A percentile compares a stretch with the other conserved stretches of the same genome.
phyloP scores from a whole-genome alignment of 2,329 filamentous ascomycete species.

The Exophiala aquamarina region DNA sequence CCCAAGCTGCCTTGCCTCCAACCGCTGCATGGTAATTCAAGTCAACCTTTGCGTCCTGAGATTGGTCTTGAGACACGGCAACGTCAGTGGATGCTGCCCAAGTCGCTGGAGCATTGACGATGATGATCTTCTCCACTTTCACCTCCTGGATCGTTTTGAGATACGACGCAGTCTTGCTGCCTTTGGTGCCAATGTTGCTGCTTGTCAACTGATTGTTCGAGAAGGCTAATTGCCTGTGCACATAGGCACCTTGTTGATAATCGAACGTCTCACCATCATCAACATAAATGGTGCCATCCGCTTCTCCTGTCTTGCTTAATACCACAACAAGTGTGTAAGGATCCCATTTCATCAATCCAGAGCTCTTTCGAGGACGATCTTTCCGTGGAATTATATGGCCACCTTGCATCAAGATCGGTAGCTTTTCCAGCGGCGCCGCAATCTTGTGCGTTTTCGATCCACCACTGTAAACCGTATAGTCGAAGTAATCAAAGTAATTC shows the following conservation, averaged over 20 bases:
- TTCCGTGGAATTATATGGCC: constrained; percentile 90
- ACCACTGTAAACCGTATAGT: constrained; percentile 72
- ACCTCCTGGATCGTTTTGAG: constrained; percentile 77
- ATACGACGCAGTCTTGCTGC: constrained; percentile 69
- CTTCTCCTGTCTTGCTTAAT: constrained; percentile 66
- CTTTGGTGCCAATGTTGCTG: constrained; percentile 62
- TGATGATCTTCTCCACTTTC: constrained; percentile 75
- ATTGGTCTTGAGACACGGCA: constrained; percentile 48
- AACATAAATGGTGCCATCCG: constrained; percentile 80
- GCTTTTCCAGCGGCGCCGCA: constrained; percentile 76
- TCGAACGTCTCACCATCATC: constrained; percentile 95
- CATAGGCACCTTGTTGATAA: constrained; percentile 79
- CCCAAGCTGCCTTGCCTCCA: constrained; percentile 59
- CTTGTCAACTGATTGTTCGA: constrained; percentile 62
- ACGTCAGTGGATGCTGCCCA: constrained; percentile 69
- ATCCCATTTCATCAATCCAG: constrained; percentile 86
- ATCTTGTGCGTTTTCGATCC: constrained; percentile 70
- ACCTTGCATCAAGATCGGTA: constrained; percentile 87
- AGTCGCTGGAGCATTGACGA: constrained; percentile 73
- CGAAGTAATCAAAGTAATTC: constrained; percentile 94
- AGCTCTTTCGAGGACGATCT: constrained; percentile 81
- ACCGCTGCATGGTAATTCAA: constrained; percentile 61
- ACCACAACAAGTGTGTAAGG: constrained; percentile 88
- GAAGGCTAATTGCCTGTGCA: constrained; percentile 78
- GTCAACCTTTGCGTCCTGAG: constrained; percentile 48